These are phyloP conservation scores for Xylariaceae sp. DNA, from an alignment of 2,329 filamentous ascomycete species.

Conservation along the genomic window DNA sequence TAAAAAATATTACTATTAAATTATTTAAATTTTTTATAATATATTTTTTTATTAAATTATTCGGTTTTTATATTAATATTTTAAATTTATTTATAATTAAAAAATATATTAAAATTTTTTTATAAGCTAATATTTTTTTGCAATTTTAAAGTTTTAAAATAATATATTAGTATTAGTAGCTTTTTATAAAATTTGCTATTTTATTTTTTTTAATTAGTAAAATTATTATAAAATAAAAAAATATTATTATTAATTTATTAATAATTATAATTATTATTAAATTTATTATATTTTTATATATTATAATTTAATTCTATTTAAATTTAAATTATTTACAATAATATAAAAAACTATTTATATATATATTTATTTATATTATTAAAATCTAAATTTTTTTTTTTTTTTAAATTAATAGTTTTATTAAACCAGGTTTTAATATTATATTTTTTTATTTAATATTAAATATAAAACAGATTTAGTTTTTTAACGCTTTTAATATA, in stretches of 20 bases:
- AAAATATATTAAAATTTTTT: background rate
- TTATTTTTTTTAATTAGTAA: background rate
- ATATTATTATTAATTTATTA: background rate
- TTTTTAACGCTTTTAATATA: constrained; percentile 1
- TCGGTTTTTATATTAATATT: background rate
- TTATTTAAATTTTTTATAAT: background rate
- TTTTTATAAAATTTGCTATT: too few species aligned
- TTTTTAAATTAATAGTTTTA: background rate
- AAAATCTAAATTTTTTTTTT: background rate
- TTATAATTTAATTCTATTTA: background rate
- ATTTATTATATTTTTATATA: background rate
- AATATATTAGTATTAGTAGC: background rate
- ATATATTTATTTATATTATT: constrained; percentile 1
- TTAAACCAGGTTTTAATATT: background rate
- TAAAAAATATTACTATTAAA: background rate
- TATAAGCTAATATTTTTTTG: background rate
- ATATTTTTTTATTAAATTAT: background rate
- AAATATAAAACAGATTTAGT: background rate
- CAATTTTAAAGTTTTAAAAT: background rate
- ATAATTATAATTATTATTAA: background rate
- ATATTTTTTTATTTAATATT: background rate
- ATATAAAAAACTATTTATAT: background rate
- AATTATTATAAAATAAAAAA: background rate
- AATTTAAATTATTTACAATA: background rate
- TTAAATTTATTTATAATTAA: background rate